These are phyloP conservation scores for Aurantiochytrium sp. DNA, from an alignment of 108 stramenopile species.

Conservation along the genomic window DNA sequence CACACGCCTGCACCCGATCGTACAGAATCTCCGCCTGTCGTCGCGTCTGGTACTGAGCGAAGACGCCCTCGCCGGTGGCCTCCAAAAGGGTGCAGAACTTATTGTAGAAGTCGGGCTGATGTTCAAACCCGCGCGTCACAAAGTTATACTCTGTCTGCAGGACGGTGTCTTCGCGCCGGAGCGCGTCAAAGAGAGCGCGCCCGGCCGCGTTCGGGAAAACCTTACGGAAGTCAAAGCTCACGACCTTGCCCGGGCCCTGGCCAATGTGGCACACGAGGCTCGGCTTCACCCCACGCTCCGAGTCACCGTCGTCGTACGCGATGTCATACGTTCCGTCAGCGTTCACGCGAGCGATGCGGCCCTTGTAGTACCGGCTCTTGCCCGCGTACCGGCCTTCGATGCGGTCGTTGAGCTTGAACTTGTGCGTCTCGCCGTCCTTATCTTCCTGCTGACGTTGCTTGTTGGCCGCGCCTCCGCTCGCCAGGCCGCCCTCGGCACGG, in stretches of 20 bases:
- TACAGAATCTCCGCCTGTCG: conserved; percentile 9
- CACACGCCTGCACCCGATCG: background rate
- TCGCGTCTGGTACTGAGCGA: conserved; percentile 27
- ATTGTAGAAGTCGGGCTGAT: conserved; percentile 9
- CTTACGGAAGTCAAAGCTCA: conserved; percentile 22
- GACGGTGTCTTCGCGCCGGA: background rate
- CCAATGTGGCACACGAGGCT: conserved; percentile 24
- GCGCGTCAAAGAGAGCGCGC: conserved; percentile 18
- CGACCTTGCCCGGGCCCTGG: conserved; percentile 20
- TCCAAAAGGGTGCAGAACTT: background rate
- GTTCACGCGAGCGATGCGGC: conserved; percentile 31
- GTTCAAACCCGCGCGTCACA: conserved; percentile 27
- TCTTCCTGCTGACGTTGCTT: too few species aligned
- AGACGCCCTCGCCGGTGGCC: background rate
- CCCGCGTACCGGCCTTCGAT: conserved; percentile 9
- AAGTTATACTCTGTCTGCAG: conserved; percentile 18
- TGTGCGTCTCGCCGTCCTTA: background rate
- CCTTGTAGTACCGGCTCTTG: conserved; percentile 16
- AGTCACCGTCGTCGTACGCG: conserved; percentile 48
- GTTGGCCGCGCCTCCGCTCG: background rate
- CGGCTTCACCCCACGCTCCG: conserved; percentile 35
- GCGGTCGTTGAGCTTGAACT: background rate
- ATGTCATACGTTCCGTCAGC: conserved; percentile 49
- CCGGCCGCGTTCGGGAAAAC: background rate
- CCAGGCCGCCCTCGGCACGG: background rate